Percentiles rank a stretch among this genome's conserved stretches.
These are phyloP conservation scores for Aurantiochytrium sp. DNA, from an alignment of 108 stramenopile genomes.

Conservation along the genomic window DNA sequence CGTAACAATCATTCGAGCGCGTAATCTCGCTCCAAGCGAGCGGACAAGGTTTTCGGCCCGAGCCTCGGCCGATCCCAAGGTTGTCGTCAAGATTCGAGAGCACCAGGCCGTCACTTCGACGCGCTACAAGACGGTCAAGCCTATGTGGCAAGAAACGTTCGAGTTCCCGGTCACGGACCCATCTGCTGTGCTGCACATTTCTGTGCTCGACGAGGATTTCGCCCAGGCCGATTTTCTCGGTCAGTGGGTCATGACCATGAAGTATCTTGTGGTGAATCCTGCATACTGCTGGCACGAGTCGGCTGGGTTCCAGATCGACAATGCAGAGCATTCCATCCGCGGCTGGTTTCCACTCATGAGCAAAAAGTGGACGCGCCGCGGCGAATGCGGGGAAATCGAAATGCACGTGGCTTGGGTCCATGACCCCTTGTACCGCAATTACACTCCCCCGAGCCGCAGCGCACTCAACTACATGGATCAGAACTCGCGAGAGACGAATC, in stretches of 20 bases:
- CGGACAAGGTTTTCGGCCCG: not conserved
- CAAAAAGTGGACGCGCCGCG: not conserved
- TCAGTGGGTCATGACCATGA: constrained; percentile 5
- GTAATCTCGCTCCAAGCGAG: not conserved
- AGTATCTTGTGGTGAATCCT: not conserved
- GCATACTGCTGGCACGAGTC: not conserved
- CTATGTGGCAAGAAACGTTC: not conserved
- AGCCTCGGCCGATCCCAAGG: not conserved
- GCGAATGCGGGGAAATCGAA: not conserved
- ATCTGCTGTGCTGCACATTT: not conserved
- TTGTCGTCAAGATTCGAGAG: not conserved
- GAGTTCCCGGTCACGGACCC: not conserved
- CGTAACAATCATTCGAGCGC: not conserved
- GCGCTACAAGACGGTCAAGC: not conserved
- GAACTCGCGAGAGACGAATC: not conserved
- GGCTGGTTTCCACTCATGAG: constrained; percentile 12
- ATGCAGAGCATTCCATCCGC: not conserved
- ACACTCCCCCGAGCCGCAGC: not conserved
- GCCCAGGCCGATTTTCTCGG: not conserved
- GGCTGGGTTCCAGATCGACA: not conserved
- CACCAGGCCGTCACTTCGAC: not conserved
- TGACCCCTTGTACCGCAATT: not conserved
- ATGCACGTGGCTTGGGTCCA: not conserved
- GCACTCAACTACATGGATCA: not conserved
- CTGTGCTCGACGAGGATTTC: not conserved